Conservation (phyloP, 805 yeast genomes). For the Cyberlindnera japonica region DNA sequence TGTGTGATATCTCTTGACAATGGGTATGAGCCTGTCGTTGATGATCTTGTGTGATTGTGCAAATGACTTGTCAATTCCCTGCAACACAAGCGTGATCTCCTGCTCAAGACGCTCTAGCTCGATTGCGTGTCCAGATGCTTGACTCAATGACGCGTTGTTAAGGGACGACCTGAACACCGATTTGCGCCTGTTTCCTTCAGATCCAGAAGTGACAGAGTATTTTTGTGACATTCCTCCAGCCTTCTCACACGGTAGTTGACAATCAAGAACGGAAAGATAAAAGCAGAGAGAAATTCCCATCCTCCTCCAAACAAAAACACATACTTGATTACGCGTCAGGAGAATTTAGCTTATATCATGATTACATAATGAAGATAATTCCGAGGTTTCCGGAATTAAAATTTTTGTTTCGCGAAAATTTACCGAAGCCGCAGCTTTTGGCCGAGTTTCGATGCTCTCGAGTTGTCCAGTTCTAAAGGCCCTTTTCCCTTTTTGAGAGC, state of each 20-base stretch:
- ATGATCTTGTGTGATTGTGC: conserved; percentile 64
- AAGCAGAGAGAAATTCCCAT: too few species aligned
- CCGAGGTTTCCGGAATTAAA: too few species aligned
- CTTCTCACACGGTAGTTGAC: neutral
- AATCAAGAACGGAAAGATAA: too few species aligned
- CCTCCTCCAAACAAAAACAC: too few species aligned
- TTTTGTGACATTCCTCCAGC: conserved; percentile 20
- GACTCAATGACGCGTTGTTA: conserved; percentile 16
- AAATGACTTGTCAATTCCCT: conserved; percentile 73
- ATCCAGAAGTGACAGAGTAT: conserved; percentile 17
- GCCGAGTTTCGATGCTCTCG: too few species aligned
- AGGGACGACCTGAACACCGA: conserved; percentile 24
- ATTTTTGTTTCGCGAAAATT: too few species aligned
- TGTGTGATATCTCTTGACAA: conserved; percentile 54
- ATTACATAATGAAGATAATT: too few species aligned
- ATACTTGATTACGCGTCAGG: neutral
- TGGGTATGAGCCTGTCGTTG: conserved; percentile 64
- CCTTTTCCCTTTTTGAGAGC: too few species aligned
- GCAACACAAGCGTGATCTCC: conserved; percentile 71
- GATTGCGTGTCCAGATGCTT: conserved; percentile 25
- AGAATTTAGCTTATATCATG: too few species aligned
- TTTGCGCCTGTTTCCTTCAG: conserved; percentile 23
- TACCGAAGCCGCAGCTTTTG: too few species aligned
- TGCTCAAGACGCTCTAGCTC: conserved; percentile 68
- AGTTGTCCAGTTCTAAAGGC: too few species aligned